phyloP scores from a whole-genome alignment of 345 rosid genomes.

The Pugionium cornutum region DNA sequence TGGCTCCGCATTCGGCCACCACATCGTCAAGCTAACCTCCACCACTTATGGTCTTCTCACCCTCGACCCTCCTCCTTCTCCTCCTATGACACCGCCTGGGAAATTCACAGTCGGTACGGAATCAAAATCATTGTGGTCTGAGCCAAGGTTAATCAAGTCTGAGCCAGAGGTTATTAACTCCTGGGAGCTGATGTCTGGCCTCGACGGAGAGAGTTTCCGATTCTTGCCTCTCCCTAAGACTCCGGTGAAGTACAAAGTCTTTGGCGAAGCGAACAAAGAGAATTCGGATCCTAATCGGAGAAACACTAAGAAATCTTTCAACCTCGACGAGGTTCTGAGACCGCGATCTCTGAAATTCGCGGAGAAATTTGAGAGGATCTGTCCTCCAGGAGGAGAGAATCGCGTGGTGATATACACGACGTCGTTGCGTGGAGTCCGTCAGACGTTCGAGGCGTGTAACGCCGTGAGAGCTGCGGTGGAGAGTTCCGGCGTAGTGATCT shows the following conservation, averaged over 20 bases:
- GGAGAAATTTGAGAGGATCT: constrained; percentile 35
- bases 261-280: constrained; percentile 46
- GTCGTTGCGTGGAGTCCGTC: constrained; percentile 68
- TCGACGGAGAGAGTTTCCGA: constrained; percentile 70
- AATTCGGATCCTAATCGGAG: constrained; percentile 50
- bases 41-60: constrained; percentile 93
- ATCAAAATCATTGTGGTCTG: constrained; percentile 55
- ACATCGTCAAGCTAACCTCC: constrained; percentile 91
- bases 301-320: constrained; percentile 16
- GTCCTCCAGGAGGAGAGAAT: constrained; percentile 58
- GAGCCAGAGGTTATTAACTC: constrained; percentile 71
- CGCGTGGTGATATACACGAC: constrained; percentile 72
- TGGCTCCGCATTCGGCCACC: constrained; percentile 70
- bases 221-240: constrained; percentile 42
- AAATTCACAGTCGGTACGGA: constrained; percentile 50
- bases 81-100: constrained; percentile 52
- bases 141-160: constrained; percentile 39
- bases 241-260: constrained; percentile 18
- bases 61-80: constrained; percentile 62
- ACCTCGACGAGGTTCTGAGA: constrained; percentile 1
- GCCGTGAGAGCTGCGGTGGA: constrained; percentile 62
- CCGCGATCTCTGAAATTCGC: constrained; percentile 33
- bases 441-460: constrained; percentile 83
- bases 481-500: constrained; percentile 51
- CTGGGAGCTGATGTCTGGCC: constrained; percentile 91